A percentile compares a stretch with the other conserved stretches of the same genome.
phyloP scores from a whole-genome alignment of 352 stramenopile genomes.

The Pilasporangium apinafurcum region DNA sequence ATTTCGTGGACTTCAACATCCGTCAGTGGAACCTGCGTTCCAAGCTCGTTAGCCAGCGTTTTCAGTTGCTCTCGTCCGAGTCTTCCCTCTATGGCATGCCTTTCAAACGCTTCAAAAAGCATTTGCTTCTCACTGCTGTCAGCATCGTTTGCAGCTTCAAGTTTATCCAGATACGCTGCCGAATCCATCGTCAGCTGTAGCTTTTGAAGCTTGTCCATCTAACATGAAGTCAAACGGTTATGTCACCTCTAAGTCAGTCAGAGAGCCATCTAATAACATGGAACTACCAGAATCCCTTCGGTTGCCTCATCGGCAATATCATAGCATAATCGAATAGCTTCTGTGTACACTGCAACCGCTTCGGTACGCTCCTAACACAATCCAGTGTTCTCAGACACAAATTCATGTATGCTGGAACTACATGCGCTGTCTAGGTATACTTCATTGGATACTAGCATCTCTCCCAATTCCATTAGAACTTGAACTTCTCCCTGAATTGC shows the following conservation, averaged over 20 bases:
- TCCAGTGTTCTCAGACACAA: too few relatives aligned
- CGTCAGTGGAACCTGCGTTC: constrained; percentile 15
- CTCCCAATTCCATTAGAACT: constrained; percentile 38
- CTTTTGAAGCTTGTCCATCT: constrained; percentile 33
- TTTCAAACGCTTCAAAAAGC: constrained; percentile 27
- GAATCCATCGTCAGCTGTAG: constrained; percentile 29
- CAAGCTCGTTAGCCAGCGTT: constrained; percentile 22
- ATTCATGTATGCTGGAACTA: too few relatives aligned
- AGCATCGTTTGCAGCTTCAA: constrained; percentile 4
- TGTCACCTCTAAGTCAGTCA: neutral
- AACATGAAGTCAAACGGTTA: neutral
- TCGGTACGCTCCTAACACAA: constrained; percentile 22
- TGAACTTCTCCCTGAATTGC: constrained; percentile 31
- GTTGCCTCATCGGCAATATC: constrained; percentile 35
- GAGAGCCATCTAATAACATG: neutral
- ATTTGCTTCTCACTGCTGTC: constrained; percentile 23
- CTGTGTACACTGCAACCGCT: constrained; percentile 20
- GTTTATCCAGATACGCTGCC: constrained; percentile 13
- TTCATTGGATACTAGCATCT: constrained; percentile 19
- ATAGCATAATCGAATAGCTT: constrained; percentile 41
- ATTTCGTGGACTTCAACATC: constrained; percentile 44
- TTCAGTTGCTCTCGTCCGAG: constrained; percentile 26
- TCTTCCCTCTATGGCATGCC: constrained; percentile 4
- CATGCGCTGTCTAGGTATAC: constrained; percentile 19
- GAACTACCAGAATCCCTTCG: constrained; percentile 29